These are phyloP conservation scores for Tetradesmus obliquus DNA, from an alignment of 139 green algal genomes.

Conservation along the genomic window DNA sequence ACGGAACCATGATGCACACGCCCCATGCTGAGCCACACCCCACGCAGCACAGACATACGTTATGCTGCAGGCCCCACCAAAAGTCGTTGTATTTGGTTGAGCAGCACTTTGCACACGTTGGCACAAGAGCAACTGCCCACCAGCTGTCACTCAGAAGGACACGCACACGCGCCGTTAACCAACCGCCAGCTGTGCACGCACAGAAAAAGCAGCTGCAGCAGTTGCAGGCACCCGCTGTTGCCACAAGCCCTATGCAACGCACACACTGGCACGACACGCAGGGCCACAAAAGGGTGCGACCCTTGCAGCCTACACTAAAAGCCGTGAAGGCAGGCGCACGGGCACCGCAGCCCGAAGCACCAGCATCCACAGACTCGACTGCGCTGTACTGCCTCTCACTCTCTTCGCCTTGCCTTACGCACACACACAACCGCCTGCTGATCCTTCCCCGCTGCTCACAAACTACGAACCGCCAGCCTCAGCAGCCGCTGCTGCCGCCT, in stretches of 20 bases:
- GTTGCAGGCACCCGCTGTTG: neutral
- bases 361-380: neutral
- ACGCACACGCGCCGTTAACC: neutral
- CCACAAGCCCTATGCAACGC: neutral
- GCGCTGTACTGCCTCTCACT: neutral
- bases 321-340: neutral
- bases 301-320: neutral
- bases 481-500: neutral
- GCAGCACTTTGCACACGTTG: neutral
- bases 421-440: neutral
- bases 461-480: neutral
- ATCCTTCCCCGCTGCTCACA: neutral
- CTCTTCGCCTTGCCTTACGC: neutral
- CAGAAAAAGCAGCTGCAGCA: neutral
- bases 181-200: neutral
- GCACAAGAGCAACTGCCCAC: neutral
- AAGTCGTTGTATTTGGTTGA: neutral
- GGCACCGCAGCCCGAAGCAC: neutral
- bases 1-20: neutral
- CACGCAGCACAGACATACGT: neutral
- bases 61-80: neutral
- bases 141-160: neutral
- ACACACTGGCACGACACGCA: neutral
- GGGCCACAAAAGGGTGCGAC: neutral
- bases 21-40: neutral